A percentile compares a stretch with the other conserved stretches of the same genome.
These are phyloP conservation scores for Puccinia triticina DNA, from an alignment of 1,284 basidiomycete genomes.

Conservation along the genomic window DNA sequence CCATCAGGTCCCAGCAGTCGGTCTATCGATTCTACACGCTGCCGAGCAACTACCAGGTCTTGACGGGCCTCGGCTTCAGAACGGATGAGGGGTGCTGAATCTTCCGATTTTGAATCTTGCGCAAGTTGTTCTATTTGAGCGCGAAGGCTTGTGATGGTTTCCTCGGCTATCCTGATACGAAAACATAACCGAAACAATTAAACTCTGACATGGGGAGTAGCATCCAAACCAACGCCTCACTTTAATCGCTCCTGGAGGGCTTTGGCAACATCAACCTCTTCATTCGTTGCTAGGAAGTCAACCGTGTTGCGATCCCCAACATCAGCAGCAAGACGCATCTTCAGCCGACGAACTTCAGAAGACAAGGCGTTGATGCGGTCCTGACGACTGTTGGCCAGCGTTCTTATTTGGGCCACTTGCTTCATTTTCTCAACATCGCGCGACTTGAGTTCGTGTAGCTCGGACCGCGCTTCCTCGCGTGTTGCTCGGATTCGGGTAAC, in stretches of 20 bases:
- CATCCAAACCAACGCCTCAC: constrained; percentile 62
- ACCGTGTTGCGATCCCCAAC: constrained; percentile 74
- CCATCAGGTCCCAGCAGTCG: constrained; percentile 24
- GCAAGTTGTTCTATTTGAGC: constrained; percentile 65
- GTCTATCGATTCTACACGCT: constrained; percentile 29
- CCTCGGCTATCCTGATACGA: constrained; percentile 65
- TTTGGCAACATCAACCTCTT: constrained; percentile 69
- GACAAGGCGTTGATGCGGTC: constrained; percentile 74
- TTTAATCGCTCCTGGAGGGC: constrained; percentile 67
- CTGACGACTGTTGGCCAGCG: constrained; percentile 72
- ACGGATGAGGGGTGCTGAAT: constrained; percentile 34
- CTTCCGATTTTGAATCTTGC: constrained; percentile 53
- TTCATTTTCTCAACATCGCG: constrained; percentile 69
- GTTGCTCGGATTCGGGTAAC: constrained; percentile 75
- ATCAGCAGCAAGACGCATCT: constrained; percentile 75
- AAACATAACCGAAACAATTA: constrained; percentile 44
- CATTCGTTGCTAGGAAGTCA: constrained; percentile 68
- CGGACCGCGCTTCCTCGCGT: constrained; percentile 74
- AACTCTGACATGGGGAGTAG: constrained; percentile 43
- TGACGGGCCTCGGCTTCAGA: constrained; percentile 46
- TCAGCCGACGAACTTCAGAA: constrained; percentile 76
- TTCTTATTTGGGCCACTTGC: constrained; percentile 73
- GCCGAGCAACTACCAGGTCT: constrained; percentile 22
- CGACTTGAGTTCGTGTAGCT: constrained; percentile 73
- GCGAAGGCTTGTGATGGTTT: constrained; percentile 65